Base-by-base conservation (phyloP, 2,329 filamentous ascomycete genomes). In the Arthroderma sp. region DNA sequence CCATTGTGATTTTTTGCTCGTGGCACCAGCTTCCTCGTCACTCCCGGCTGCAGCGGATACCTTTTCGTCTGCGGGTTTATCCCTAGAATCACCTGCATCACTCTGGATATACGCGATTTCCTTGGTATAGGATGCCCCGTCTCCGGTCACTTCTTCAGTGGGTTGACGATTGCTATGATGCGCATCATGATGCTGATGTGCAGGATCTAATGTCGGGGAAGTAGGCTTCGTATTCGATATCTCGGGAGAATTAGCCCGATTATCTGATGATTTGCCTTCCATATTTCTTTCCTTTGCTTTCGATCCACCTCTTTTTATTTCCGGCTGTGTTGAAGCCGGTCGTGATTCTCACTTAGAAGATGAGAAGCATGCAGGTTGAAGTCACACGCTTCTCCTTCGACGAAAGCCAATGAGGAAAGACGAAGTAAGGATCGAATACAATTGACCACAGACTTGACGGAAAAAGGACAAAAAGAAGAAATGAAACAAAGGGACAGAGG, bases 181-280 rank as follows among this genome's bases (percentile, higher is more conserved):
- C 5, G 42, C 29, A 31, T 44, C 43, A 11, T 50, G 42, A 38
- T 48, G 43, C 40, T 48, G 48, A 36, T 45, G 45, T 32, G 36
- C 42, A 7, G 42, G 48, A 32, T 48, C 40, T 28, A 43, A 7
- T 7, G 47, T 39, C 5, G 40, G 33, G 9, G 40, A 37, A 6
- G 41, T 22, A 22, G 41, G 41, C 15, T 43, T 36, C 27, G 32
- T 34, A 11, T 15, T 31, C 9, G 41, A 33, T 10, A 28, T 15
- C n/a, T 41, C 11, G 4, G 36, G 30, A n/a, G 38, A 41, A 8
- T 29, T 29, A 11, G 11, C 27, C 11, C 33, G 32, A 4, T 43
- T n/a, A 28, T 27, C 9, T 4, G 11, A 11, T 11, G 22, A 34
- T 7, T 27, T 22, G 4, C 29, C 7, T 15, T 29, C 29, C n/a